Conservation (phyloP, 495 filamentous ascomycete genomes). For the Penicillium bovifimosum region DNA sequence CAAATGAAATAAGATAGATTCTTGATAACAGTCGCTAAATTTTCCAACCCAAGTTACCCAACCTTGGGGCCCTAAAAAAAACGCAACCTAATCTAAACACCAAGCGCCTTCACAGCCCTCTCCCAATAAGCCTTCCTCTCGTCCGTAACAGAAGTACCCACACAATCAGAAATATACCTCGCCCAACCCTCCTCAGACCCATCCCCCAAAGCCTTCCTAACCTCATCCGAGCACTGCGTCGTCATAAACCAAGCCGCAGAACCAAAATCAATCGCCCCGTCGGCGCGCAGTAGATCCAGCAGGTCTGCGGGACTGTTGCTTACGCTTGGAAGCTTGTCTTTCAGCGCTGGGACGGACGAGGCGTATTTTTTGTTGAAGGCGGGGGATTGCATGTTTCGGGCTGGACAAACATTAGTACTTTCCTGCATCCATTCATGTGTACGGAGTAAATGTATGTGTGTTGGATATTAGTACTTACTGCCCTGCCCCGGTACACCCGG, state of each 20-base stretch:
- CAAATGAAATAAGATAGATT: too few relatives aligned
- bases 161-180: conserved; percentile 58
- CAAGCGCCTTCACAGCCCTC: conserved; percentile 36
- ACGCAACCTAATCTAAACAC: conserved; percentile 5
- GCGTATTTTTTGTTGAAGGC: conserved; percentile 60
- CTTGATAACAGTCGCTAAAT: too few relatives aligned
- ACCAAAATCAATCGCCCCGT: conserved; percentile 62
- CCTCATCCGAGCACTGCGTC: conserved; percentile 51
- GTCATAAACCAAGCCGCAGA: conserved; percentile 70
- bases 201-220: conserved; percentile 42
- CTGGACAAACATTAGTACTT: conserved; percentile 1
- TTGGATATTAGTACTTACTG: conserved; percentile 36
- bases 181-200: conserved; percentile 53
- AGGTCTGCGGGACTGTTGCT: conserved; percentile 40
- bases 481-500: conserved; percentile 66
- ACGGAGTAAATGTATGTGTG: background rate
- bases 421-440: background rate
- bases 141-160: conserved; percentile 48
- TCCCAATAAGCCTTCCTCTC: conserved; percentile 54
- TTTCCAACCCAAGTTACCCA: background rate
- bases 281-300: conserved; percentile 51
- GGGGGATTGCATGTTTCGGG: conserved; percentile 70
- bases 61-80: background rate
- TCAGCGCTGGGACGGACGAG: conserved; percentile 46
- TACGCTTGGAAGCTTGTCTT: conserved; percentile 31